Percentiles rank a stretch among this genome's conserved stretches.
These are phyloP conservation scores for Zarea fungicola DNA, from an alignment of 2,329 filamentous ascomycete species.

Conservation along the genomic window DNA sequence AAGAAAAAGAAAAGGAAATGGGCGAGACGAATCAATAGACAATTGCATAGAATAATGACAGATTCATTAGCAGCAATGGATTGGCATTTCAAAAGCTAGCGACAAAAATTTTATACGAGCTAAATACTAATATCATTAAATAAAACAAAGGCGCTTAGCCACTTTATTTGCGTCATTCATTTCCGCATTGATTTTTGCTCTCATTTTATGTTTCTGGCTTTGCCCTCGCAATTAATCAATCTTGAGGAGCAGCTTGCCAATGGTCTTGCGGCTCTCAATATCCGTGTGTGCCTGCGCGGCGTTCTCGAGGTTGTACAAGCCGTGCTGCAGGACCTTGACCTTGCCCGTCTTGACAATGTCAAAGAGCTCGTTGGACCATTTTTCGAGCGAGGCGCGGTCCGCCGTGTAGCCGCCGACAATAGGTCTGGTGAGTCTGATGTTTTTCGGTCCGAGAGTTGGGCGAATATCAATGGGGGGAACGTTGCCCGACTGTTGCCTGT, in stretches of 20 bases:
- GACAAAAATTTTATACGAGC: too few species aligned
- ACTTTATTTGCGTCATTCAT: too few species aligned
- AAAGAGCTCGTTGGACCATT: constrained; percentile 68
- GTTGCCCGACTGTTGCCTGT: constrained; percentile 50
- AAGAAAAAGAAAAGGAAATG: too few species aligned
- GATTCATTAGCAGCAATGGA: too few species aligned
- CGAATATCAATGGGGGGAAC: constrained; percentile 59
- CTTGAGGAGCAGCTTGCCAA: constrained; percentile 75
- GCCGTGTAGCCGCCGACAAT: constrained; percentile 65
- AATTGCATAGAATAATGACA: too few species aligned
- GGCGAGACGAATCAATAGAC: too few species aligned
- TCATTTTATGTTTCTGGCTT: background rate
- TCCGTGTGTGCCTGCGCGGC: constrained; percentile 68
- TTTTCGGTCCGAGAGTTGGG: constrained; percentile 63
- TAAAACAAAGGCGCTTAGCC: too few species aligned
- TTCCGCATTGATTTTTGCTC: too few species aligned
- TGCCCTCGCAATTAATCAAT: constrained; percentile 36
- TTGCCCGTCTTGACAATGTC: constrained; percentile 63
- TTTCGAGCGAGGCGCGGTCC: constrained; percentile 64
- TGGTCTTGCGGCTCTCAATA: constrained; percentile 75
- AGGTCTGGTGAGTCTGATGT: constrained; percentile 71
- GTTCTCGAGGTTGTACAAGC: constrained; percentile 71
- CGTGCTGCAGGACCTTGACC: constrained; percentile 68
- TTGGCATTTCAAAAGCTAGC: too few species aligned
- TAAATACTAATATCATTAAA: too few species aligned